These are phyloP conservation scores for Lotus japonicus DNA, from an alignment of 306 rosid genomes.

Conservation along the genomic window DNA sequence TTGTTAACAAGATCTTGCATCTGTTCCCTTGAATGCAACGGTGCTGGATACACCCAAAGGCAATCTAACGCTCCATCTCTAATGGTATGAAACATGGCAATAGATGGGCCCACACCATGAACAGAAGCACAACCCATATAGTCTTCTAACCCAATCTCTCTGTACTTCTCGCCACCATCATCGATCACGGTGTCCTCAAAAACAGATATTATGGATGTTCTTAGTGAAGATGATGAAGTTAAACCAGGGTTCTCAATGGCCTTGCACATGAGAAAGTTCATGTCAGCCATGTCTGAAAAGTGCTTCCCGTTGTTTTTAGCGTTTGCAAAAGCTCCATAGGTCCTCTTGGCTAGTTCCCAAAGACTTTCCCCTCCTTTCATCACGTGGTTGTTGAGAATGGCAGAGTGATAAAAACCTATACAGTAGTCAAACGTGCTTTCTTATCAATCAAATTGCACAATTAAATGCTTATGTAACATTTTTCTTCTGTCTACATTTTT, in stretches of 20 bases:
- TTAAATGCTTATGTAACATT: too few relatives aligned
- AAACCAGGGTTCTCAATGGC: conserved; percentile 51
- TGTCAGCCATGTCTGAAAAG: conserved; percentile 57
- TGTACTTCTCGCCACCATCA: not conserved
- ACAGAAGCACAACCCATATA: conserved; percentile 62
- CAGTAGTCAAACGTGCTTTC: not conserved
- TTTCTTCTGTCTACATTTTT: too few relatives aligned
- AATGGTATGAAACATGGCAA: conserved; percentile 46
- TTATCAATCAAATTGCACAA: not conserved
- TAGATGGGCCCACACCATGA: conserved; percentile 64
- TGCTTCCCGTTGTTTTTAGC: conserved; percentile 44
- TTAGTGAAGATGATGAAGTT: conserved; percentile 44
- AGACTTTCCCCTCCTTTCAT: conserved; percentile 54
- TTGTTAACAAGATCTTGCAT: conserved; percentile 37
- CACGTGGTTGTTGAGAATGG: conserved; percentile 42
- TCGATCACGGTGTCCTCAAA: conserved; percentile 58
- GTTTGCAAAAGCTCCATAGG: conserved; percentile 29
- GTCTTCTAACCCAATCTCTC: conserved; percentile 39
- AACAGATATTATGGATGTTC: conserved; percentile 46
- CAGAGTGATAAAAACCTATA: conserved; percentile 61
- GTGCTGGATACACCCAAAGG: conserved; percentile 52
- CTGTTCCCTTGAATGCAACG: conserved; percentile 51
- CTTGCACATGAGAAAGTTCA: conserved; percentile 49
- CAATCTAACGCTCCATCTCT: conserved; percentile 48
- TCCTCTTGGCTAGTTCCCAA: conserved; percentile 56